Conservation (phyloP, 805 yeast genomes). For the Candida multigemmis region DNA sequence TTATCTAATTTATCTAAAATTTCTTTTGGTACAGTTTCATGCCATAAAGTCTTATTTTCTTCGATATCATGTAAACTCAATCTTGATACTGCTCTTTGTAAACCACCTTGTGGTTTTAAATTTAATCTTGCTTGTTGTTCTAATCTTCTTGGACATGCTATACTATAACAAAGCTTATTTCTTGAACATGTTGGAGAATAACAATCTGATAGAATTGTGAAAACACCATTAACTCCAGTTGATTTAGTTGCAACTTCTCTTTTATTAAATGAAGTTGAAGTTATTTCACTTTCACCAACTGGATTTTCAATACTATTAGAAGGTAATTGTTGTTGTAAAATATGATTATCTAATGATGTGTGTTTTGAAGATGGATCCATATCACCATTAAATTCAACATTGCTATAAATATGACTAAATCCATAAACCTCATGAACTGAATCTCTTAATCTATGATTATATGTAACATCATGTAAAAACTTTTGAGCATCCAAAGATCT, state of each 20-base stretch:
- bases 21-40: slow-evolving; percentile 77
- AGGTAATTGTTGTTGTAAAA: slow-evolving; percentile 10
- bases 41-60: slow-evolving; percentile 84
- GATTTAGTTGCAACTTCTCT: slow-evolving; percentile 8
- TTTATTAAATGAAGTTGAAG: background rate
- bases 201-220: slow-evolving; percentile 86
- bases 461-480: slow-evolving; percentile 90
- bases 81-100: slow-evolving; percentile 65
- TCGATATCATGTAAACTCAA: slow-evolving; percentile 59
- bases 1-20: slow-evolving; percentile 73
- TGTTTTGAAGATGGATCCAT: slow-evolving; percentile 6
- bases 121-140: slow-evolving; percentile 93
- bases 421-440: slow-evolving; percentile 82
- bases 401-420: slow-evolving; percentile 51
- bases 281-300: slow-evolving; percentile 2
- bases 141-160: slow-evolving; percentile 90
- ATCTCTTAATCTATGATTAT: slow-evolving; percentile 88
- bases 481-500: slow-evolving; percentile 91
- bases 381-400: slow-evolving; percentile 32
- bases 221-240: slow-evolving; percentile 75
- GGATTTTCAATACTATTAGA: slow-evolving; percentile 8
- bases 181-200: slow-evolving; percentile 95
- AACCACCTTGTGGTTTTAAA: slow-evolving; percentile 79
- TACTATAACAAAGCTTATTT: slow-evolving; percentile 81
- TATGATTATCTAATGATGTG: slow-evolving; percentile 5